Evolutionary conservation across 768 basidiomycete species (phyloP).

Genomic region (Boletus speciosus): DNA sequence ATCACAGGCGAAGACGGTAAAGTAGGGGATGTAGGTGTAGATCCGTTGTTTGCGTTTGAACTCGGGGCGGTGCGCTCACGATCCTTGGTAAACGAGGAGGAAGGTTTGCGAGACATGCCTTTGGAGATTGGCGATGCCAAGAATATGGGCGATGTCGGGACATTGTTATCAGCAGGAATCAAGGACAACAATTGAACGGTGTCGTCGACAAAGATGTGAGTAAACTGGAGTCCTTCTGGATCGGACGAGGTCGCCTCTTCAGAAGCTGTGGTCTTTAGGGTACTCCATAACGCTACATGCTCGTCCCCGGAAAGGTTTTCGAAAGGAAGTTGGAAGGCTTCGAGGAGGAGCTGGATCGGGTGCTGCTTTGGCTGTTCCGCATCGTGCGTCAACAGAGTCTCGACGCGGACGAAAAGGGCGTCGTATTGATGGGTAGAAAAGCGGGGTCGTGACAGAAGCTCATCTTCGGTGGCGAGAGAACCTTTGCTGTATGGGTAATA

Average conservation of each 20-base stretch:
- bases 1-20: conserved; percentile 29
- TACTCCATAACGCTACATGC: conserved; percentile 48
- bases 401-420: conserved; percentile 65
- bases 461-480: conserved; percentile 31
- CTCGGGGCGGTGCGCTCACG: conserved; percentile 16
- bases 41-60: conserved; percentile 17
- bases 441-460: conserved; percentile 57
- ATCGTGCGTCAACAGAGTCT: conserved; percentile 45
- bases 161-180: conserved; percentile 41
- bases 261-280: conserved; percentile 44
- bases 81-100: conserved; percentile 31
- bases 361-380: conserved; percentile 42
- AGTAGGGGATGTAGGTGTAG: conserved; percentile 26
- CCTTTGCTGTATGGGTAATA: conserved; percentile 57
- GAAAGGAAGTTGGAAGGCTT: conserved; percentile 50
- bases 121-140: conserved; percentile 35
- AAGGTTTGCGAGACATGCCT: conserved; percentile 29
- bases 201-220: conserved; percentile 65
- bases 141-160: conserved; percentile 28
- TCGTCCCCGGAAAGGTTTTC: conserved; percentile 35
- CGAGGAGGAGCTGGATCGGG: conserved; percentile 56
- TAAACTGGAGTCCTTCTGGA: conserved; percentile 38
- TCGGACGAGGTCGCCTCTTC: conserved; percentile 22
- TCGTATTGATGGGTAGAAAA: conserved; percentile 64
- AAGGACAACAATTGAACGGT: conserved; percentile 52